Conservation (phyloP, 2,329 filamentous ascomycete species). For the Xylaria multiplex region DNA sequence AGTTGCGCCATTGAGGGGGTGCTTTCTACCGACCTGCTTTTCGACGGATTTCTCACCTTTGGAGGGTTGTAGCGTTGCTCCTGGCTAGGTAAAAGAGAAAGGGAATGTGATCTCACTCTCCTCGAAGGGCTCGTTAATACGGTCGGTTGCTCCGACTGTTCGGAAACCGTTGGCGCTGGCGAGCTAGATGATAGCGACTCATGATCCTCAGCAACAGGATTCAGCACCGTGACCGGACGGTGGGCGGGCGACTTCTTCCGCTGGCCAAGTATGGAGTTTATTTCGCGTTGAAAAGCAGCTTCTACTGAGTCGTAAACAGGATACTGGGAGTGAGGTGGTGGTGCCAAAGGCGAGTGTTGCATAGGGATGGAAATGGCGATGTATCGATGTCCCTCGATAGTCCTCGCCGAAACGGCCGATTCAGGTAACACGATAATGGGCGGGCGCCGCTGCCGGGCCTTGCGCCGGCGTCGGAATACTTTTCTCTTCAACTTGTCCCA, state of each 20-base stretch:
- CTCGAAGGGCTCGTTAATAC: conserved; percentile 30
- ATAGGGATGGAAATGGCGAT: conserved; percentile 70
- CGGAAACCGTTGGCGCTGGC: conserved; percentile 24
- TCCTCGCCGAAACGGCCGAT: conserved; percentile 64
- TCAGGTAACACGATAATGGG: conserved; percentile 60
- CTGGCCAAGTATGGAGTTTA: conserved; percentile 35
- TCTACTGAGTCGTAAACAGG: conserved; percentile 37
- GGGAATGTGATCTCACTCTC: conserved; percentile 33
- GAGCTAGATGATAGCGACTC: conserved; percentile 47
- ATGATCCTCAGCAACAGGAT: conserved; percentile 51
- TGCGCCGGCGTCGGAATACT: conserved; percentile 53
- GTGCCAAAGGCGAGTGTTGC: conserved; percentile 58
- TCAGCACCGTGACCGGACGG: conserved; percentile 47
- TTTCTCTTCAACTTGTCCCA: conserved; percentile 57
- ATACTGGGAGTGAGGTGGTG: conserved; percentile 42
- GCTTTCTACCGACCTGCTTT: conserved; percentile 19
- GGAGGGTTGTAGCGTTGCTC: conserved; percentile 34
- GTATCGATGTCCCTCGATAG: conserved; percentile 63
- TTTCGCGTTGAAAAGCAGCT: conserved; percentile 35
- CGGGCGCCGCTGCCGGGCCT: conserved; percentile 43
- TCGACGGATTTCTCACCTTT: conserved; percentile 9
- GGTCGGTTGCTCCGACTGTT: conserved; percentile 27
- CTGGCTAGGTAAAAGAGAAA: conserved; percentile 33
- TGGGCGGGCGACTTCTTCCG: conserved; percentile 32
- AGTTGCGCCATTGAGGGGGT: background rate